Evolutionary conservation across 495 filamentous ascomycete species (phyloP), one percentile per base, ranked within the genome.

Genomic region (Podospora pseudocomata): DNA sequence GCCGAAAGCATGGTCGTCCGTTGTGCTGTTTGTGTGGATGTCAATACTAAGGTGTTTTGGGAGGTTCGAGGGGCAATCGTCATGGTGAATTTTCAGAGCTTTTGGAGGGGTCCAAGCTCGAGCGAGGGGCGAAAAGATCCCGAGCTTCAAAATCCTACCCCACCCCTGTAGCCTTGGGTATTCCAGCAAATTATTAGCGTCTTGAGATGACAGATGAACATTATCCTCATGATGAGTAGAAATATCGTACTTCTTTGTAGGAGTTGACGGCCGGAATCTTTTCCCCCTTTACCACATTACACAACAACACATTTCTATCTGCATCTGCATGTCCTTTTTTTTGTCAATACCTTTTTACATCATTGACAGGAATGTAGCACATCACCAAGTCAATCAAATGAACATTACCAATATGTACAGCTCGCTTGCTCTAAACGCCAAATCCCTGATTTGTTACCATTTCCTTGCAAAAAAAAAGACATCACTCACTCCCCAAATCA

Each of bases 1-100:
- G 80, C 81, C 61, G 81, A 81, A 59, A 86, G 69, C 83, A 85
- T 86, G 60, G 27, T 76, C 34, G 32, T 11, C 60, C 49, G 69
- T 60, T 19, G 66, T 56, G 44, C 3, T n/a, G 71, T 49, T 27
- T 3, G 23, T 64, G 58, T 34, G 60, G 60, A 44, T 65, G 58
- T 63, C 23, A 23, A 23, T 23, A 23, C 23, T 23, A 23, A 26
- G 23, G 34, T 27, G 16, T 9, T 55, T 54, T 34, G 57, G 23
- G 23, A 58, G 15, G 55, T 58, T 58, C 4, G 11, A 58, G 23
- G 55, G 55, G n/a, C 55, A 5, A 26, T 58, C 55, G 55, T 62
- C 27, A 20, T 20, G 53, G 23, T 26, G 28, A 58, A 65, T 64
- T 68, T 68, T 58, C 19, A 19, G 7, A 6, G 60, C 55, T 20